Evolutionary conservation across 805 yeast genomes (phyloP).

Genomic region (Lipomyces sp.): DNA sequence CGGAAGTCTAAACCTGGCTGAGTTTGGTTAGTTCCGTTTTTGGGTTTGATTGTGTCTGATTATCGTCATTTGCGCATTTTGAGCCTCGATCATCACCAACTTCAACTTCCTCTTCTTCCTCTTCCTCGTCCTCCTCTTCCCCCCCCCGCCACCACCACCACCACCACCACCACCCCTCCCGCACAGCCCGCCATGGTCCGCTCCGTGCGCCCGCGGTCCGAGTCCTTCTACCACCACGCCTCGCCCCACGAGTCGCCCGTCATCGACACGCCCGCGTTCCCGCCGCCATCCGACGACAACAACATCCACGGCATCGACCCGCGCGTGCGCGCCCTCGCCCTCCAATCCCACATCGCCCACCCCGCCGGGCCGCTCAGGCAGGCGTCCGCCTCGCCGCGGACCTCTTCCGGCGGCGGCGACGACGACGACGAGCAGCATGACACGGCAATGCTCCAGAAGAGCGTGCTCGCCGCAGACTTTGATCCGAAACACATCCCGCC

Average conservation of each 20-base stretch:
- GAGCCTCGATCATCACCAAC: too few species aligned
- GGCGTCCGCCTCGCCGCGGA: neutral
- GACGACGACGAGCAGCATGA: neutral
- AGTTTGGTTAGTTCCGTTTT: too few species aligned
- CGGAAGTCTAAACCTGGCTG: too few species aligned
- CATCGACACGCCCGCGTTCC: conserved; percentile 8
- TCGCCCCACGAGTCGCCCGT: conserved; percentile 5
- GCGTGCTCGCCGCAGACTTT: conserved; percentile 7
- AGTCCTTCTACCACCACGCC: conserved; percentile 7
- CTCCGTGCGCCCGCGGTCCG: conserved; percentile 9
- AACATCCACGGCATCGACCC: neutral
- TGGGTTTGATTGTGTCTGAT: too few species aligned
- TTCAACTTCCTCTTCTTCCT: conserved; percentile 1
- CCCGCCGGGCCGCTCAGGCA: neutral
- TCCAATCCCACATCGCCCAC: neutral
- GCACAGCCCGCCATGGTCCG: conserved; percentile 6
- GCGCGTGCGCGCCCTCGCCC: neutral
- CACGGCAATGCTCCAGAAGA: neutral
- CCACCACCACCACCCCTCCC: conserved; percentile 1
- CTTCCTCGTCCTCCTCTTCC: neutral
- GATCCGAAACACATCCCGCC: conserved; percentile 47
- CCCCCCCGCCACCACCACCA: neutral
- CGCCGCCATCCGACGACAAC: conserved; percentile 3
- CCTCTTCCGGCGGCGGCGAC: neutral
- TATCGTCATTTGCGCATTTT: too few species aligned